These are phyloP conservation scores for Suzukiozyma palmioleophila DNA, from an alignment of 1,139 yeast genomes.

Conservation along the genomic window DNA sequence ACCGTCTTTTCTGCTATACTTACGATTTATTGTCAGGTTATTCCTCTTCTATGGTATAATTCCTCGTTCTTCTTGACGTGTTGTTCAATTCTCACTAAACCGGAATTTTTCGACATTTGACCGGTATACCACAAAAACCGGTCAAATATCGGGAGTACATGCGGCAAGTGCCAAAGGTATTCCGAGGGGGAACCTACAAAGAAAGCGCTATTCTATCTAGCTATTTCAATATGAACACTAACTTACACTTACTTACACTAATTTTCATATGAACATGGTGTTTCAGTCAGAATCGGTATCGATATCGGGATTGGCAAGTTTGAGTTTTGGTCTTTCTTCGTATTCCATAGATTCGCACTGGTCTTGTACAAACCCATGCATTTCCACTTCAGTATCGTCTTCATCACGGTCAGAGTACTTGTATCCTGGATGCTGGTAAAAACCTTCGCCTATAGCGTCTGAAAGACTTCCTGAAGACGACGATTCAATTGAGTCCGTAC, in stretches of 20 bases:
- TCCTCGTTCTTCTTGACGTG: constrained; percentile 1
- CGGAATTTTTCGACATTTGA: constrained; percentile 11
- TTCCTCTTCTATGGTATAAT: not conserved
- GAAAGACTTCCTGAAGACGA: constrained; percentile 16
- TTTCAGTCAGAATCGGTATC: constrained; percentile 14
- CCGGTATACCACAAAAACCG: no score
- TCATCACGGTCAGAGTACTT: constrained; percentile 25
- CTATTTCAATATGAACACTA: no score
- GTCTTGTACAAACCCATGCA: constrained; percentile 2
- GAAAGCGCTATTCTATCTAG: no score
- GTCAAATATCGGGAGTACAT: no score
- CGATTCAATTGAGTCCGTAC: constrained; percentile 9
- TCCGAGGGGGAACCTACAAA: no score
- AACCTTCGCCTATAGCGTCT: constrained; percentile 28
- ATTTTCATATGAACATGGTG: constrained; percentile 13
- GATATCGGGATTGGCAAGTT: constrained; percentile 68
- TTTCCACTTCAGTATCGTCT: constrained; percentile 13
- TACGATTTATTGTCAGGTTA: not conserved
- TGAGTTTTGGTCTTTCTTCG: constrained; percentile 46
- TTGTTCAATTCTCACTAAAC: constrained; percentile 9
- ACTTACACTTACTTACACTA: no score
- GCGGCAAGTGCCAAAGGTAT: no score
- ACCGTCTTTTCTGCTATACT: not conserved
- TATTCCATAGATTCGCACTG: constrained; percentile 19
- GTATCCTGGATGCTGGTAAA: constrained; percentile 43